Percentiles rank a stretch among this genome's conserved stretches.
These are phyloP conservation scores for Hyphodiscus hymeniophilus DNA, from an alignment of 495 filamentous ascomycete genomes.

Conservation along the genomic window DNA sequence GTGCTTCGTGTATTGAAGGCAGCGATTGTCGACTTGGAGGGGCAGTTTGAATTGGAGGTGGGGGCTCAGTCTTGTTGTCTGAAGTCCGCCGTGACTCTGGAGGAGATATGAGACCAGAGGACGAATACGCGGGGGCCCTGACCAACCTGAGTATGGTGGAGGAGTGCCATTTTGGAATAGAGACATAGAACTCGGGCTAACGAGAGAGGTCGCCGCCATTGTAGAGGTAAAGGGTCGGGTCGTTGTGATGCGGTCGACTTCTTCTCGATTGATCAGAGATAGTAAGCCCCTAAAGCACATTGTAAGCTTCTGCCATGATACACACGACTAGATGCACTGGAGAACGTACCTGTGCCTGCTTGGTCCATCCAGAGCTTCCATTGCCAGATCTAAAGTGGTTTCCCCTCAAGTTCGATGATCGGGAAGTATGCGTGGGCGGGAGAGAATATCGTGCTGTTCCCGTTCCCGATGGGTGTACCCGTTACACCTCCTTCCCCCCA, in stretches of 20 bases:
- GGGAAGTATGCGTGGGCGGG: conserved; percentile 20
- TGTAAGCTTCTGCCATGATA: background rate
- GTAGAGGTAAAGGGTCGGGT: conserved; percentile 16
- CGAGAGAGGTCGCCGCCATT: conserved; percentile 19
- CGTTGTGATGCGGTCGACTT: conserved; percentile 13
- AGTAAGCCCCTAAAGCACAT: conserved; percentile 11
- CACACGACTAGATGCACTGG: background rate
- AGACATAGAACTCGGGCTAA: conserved; percentile 43
- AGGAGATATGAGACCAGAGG: conserved; percentile 25
- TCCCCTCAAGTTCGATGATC: conserved; percentile 11
- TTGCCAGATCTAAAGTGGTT: conserved; percentile 7
- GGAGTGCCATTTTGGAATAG: conserved; percentile 51
- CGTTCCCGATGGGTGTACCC: conserved; percentile 23
- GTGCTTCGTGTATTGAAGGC: conserved; percentile 24
- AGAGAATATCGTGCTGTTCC: conserved; percentile 22
- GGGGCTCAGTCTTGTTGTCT: conserved; percentile 15
- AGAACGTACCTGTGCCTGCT: conserved; percentile 16
- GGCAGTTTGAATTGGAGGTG: conserved; percentile 16
- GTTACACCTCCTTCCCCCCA: conserved; percentile 22
- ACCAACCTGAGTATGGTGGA: conserved; percentile 41
- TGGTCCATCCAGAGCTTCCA: conserved; percentile 19
- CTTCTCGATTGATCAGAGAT: conserved; percentile 18
- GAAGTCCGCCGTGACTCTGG: conserved; percentile 23
- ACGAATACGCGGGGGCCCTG: conserved; percentile 30
- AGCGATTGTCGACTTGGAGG: conserved; percentile 19